These are phyloP conservation scores for Candida tetrigidarum DNA, from an alignment of 1,139 yeast species.

Conservation along the genomic window DNA sequence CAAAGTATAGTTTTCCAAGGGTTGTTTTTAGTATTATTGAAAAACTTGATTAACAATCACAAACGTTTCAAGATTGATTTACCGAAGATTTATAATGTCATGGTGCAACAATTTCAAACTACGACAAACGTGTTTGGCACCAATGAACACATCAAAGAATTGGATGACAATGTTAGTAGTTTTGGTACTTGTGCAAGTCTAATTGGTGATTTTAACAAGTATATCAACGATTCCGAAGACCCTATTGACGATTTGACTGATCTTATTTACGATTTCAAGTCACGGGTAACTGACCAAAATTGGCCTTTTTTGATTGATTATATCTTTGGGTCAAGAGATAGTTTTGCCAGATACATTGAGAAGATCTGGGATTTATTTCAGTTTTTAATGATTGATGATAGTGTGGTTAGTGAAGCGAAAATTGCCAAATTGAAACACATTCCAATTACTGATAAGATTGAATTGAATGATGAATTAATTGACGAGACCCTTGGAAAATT, in stretches of 20 bases:
- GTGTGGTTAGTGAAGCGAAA: slow-evolving; percentile 7
- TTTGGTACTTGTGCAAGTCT: slow-evolving; percentile 15
- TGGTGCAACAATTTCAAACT: slow-evolving; percentile 12
- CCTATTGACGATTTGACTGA: slow-evolving; percentile 14
- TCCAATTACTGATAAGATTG: slow-evolving; percentile 22
- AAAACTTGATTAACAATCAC: slow-evolving; percentile 13
- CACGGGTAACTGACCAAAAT: slow-evolving; percentile 13
- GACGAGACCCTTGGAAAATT: slow-evolving; percentile 21
- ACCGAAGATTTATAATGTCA: slow-evolving; percentile 10
- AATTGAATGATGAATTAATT: slow-evolving; percentile 27
- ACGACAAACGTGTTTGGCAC: slow-evolving; percentile 13
- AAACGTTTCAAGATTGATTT: slow-evolving; percentile 12
- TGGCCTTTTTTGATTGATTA: slow-evolving; percentile 25
- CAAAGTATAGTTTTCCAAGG: slow-evolving; percentile 28
- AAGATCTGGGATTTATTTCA: slow-evolving; percentile 33
- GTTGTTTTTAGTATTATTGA: slow-evolving; percentile 27
- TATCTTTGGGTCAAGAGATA: slow-evolving; percentile 37
- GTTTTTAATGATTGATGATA: slow-evolving; percentile 21
- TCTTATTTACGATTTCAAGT: slow-evolving; percentile 14
- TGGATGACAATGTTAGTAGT: slow-evolving; percentile 2
- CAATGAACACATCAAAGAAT: slow-evolving; percentile 5
- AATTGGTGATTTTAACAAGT: slow-evolving; percentile 15
- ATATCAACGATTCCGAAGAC: slow-evolving; percentile 8
- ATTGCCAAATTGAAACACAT: slow-evolving; percentile 10
- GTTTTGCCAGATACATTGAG: slow-evolving; percentile 28